phyloP scores from a whole-genome alignment of 2,329 filamentous ascomycete genomes.

The Cordyceps militaris region DNA sequence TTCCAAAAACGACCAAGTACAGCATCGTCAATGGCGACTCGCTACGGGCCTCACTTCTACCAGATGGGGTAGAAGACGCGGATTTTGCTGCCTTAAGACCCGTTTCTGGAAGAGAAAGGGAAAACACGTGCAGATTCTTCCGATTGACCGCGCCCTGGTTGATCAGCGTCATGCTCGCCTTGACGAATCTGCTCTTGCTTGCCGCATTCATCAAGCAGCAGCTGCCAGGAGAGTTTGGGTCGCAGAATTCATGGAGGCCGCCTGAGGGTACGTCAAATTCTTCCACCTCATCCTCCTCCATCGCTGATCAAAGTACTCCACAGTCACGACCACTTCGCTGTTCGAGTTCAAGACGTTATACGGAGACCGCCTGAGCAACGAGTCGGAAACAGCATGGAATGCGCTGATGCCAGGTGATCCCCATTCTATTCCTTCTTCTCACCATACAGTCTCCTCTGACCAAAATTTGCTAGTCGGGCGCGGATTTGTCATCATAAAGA shows the following conservation, averaged over 20 bases:
- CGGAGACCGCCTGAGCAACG: not conserved
- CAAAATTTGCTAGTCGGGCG: not conserved
- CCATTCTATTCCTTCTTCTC: not conserved
- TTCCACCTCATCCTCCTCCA: too few relatives aligned
- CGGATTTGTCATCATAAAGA: not conserved
- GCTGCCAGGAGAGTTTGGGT: not conserved
- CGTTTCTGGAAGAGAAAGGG: not conserved
- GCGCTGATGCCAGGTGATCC: not conserved
- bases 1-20: not conserved
- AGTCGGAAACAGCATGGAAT: not conserved
- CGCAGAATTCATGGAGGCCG: not conserved
- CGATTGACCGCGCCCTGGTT: not conserved
- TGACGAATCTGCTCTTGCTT: not conserved
- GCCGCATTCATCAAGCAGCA: not conserved
- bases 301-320: not conserved
- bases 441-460: not conserved
- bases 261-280: not conserved
- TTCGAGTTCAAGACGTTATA: not conserved
- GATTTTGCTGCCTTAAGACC: not conserved
- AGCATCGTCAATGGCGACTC: not conserved
- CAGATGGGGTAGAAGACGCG: too few relatives aligned
- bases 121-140: not conserved
- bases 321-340: not conserved
- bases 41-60: not conserved
- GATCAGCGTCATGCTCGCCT: not conserved